Conservation (phyloP, 2,329 filamentous ascomycete species). For the Fusarium denticulatum region DNA sequence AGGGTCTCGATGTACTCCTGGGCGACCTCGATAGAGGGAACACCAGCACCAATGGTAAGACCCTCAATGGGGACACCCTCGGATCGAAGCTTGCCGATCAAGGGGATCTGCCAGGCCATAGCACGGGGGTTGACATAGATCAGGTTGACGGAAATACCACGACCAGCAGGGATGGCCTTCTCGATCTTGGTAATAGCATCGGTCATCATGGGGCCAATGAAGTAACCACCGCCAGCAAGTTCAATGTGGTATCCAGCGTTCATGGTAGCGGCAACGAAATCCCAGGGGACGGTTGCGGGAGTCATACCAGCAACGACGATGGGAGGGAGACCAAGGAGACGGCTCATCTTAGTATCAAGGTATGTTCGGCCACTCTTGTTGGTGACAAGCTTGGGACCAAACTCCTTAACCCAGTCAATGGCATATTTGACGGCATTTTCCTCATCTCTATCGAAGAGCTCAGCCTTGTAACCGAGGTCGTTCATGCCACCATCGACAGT, state of each 20-base stretch:
- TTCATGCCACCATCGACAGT: conserved; percentile 89
- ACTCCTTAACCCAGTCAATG: conserved; percentile 97
- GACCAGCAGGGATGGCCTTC: conserved; percentile 81
- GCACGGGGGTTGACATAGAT: conserved; percentile 91
- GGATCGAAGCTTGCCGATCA: conserved; percentile 80
- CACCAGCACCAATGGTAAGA: conserved; percentile 90
- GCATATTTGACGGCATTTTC: conserved; percentile 95
- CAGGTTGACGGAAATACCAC: conserved; percentile 88
- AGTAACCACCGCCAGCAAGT: conserved; percentile 89
- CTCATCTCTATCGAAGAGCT: conserved; percentile 95
- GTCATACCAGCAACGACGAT: conserved; percentile 96
- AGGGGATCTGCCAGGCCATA: conserved; percentile 92
- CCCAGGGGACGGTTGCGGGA: conserved; percentile 86
- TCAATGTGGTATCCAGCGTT: conserved; percentile 96
- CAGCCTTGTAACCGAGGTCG: conserved; percentile 97
- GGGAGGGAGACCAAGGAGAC: conserved; percentile 83
- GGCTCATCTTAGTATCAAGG: conserved; percentile 96
- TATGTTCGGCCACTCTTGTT: conserved; percentile 90
- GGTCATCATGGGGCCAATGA: conserved; percentile 83
- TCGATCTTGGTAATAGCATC: conserved; percentile 87
- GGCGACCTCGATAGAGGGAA: conserved; percentile 91
- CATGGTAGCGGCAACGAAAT: conserved; percentile 93
- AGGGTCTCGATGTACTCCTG: conserved; percentile 94
- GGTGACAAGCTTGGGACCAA: conserved; percentile 90
- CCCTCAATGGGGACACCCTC: conserved; percentile 93